A percentile compares a stretch with the other conserved stretches of the same genome.
These are phyloP conservation scores for Ogataea henricii DNA, from an alignment of 805 yeast genomes.

Conservation along the genomic window DNA sequence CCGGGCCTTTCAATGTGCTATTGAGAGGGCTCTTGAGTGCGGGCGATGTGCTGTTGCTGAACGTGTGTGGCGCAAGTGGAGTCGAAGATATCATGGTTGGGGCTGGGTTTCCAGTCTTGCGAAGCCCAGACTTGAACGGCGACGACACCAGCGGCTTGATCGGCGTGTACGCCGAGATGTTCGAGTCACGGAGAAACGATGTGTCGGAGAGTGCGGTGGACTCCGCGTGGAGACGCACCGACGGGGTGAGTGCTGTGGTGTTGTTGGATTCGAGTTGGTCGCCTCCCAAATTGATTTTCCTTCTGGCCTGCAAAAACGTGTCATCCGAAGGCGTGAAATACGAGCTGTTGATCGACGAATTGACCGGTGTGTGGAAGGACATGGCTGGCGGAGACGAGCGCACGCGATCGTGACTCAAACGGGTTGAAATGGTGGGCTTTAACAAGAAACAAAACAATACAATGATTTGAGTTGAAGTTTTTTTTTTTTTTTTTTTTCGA, in stretches of 20 bases:
- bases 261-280: slow-evolving; percentile 3
- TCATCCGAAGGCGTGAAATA: slow-evolving; percentile 31
- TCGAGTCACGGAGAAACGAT: slow-evolving; percentile 12
- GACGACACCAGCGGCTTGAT: slow-evolving; percentile 36
- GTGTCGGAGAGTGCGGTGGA: slow-evolving; percentile 7
- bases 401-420: no score
- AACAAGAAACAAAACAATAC: no score
- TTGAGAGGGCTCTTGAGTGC: slow-evolving; percentile 3
- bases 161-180: slow-evolving; percentile 29
- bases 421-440: no score
- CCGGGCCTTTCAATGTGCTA: slow-evolving; percentile 15
- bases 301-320: slow-evolving; percentile 29
- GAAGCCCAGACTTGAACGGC: slow-evolving; percentile 28
- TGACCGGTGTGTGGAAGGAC: slow-evolving; percentile 26
- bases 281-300: slow-evolving; percentile 16
- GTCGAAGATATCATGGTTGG: slow-evolving; percentile 14
- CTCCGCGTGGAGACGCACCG: slow-evolving; percentile 6
- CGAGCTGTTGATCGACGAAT: slow-evolving; percentile 20
- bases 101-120: slow-evolving; percentile 1
- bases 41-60: slow-evolving; percentile 1
- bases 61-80: slow-evolving; percentile 9
- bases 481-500: no score
- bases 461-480: no score
- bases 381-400: no score
- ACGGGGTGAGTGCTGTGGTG: slow-evolving; percentile 5